Percentiles rank a stretch among this genome's conserved stretches.
Conservation (phyloP, 306 rosid species). For the Quercus suber region DNA sequence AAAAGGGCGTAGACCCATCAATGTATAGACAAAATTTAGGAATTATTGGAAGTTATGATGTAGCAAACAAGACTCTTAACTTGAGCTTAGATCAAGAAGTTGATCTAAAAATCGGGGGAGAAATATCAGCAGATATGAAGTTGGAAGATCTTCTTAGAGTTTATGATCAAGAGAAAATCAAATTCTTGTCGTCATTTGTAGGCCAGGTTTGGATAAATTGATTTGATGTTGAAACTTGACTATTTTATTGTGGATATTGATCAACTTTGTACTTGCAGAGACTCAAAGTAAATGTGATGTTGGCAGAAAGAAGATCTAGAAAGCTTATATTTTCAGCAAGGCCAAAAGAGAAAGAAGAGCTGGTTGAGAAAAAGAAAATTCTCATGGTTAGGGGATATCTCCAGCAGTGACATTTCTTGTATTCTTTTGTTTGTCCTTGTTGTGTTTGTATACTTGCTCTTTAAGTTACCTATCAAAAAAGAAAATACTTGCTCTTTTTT, state of each 20-base stretch:
- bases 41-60: constrained; percentile 45
- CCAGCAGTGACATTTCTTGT: not conserved
- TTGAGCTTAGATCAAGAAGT: constrained; percentile 31
- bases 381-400: constrained; percentile 63
- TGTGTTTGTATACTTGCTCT: not conserved
- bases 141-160: constrained; percentile 70
- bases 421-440: constrained; percentile 6
- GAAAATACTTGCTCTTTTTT: too few species aligned
- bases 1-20: constrained; percentile 86
- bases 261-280: constrained; percentile 52
- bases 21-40: constrained; percentile 57
- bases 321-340: constrained; percentile 74
- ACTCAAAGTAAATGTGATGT: constrained; percentile 56
- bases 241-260: constrained; percentile 22
- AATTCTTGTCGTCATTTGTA: constrained; percentile 76
- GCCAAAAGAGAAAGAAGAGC: constrained; percentile 78
- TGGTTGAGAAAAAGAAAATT: constrained; percentile 68
- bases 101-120: constrained; percentile 38
- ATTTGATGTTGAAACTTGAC: constrained; percentile 12
- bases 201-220: constrained; percentile 70
- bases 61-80: constrained; percentile 38
- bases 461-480: too few species aligned
- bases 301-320: constrained; percentile 65
- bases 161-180: constrained; percentile 76
- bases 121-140: constrained; percentile 74